Evolutionary conservation across 441 rosid genomes (phyloP), one percentile per base, ranked within the genome.

Genomic region (Gossypium gossypioides): DNA sequence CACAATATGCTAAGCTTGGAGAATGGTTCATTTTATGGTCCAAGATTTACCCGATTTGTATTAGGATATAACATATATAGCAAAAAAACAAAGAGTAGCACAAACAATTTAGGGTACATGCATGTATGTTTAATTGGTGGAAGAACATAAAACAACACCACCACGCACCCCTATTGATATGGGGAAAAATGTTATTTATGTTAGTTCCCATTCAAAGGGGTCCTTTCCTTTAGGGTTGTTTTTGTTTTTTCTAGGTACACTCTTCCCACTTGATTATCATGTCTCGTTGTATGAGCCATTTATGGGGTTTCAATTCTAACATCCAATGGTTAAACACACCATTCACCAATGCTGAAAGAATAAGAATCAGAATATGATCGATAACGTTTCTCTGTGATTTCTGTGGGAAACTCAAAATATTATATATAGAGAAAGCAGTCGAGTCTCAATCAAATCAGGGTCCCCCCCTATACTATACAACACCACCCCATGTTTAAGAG

Each of bases 401-500:
- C 66, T 37, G 40, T 34, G 40, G 57, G 68, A 37, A 72, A 72
- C 57, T 72, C 57, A 25, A 29, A 63, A 34, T 34, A 34, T 34
- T 34, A 34, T 34, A 6, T 34, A 34, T 22, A 1, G 6, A 50
- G 63, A 58, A 25, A 1, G 22, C 27, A 27, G 6, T 50, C 40
- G 52, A 25, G 55, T 72, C 70, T 51, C 70, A 4, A 63, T 72
- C 75, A 62, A 34, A 63, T 72, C 57, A 52, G 25, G 29, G 9
- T 10, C 9, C 13, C 29, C 29, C n/a, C 59, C 59, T 18, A 32
- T 32, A 32, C 40, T 34, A 1, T 34, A 6, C 40, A 34, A 34
- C 40, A 34, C 2, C 40, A 1, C 40, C 40, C 40, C 8, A 6
- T 34, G 40, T 34, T 34, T 34, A 34, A 34, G 2, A 34, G 9